Evolutionary conservation across 495 filamentous ascomycete genomes (phyloP), one percentile per base, ranked within the genome.

Genomic region (Hypomontagnella monticulosa): DNA sequence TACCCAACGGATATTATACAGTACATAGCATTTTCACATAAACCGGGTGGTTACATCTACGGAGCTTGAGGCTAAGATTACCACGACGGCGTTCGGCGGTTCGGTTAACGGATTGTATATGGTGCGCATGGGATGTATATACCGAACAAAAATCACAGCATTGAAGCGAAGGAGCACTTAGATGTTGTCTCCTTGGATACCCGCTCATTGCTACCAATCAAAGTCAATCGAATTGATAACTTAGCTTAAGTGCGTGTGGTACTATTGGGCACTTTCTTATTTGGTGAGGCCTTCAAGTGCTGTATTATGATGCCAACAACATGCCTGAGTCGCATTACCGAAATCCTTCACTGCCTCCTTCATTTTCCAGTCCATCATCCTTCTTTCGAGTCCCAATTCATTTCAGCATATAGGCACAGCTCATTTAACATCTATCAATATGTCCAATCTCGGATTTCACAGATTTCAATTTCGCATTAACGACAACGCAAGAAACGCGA

Each of bases 161-260:
- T 61, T 19, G 9, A 52, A 20, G 34, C 54, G 47, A 30, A 34
- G 33, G 37, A 48, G n/a, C n/a, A n/a, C n/a, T n/a, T n/a, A n/a
- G 33, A 41, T 19, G n/a, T 9, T 27, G 16, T 44, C 57, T 60
- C 47, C 37, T 60, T 33, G 34, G 49, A 62, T 62, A 62, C 59
- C 59, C 59, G 41, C 14, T 12, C 15, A 14, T 60, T 18, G 55
- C 34, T 48, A 49, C 5, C 14, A 27, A 41, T 44, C 23, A 33
- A 57, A 27, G 23, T 27, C 23, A 27, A 27, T 27, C 32, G 51
- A 43, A 55, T 4, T 11, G 30, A 32, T 9, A 18, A 5, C 4
- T 42, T 4, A 33, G 36, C 18, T 37, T 10, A 33, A 32, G 9
- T 33, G 6, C 6, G 23, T n/a, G n/a, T n/a, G n/a, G n/a, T n/a